Percentiles rank a stretch among this genome's conserved stretches.
Conservation (phyloP, 2,329 filamentous ascomycete species). For the Colletotrichum caudatum region DNA sequence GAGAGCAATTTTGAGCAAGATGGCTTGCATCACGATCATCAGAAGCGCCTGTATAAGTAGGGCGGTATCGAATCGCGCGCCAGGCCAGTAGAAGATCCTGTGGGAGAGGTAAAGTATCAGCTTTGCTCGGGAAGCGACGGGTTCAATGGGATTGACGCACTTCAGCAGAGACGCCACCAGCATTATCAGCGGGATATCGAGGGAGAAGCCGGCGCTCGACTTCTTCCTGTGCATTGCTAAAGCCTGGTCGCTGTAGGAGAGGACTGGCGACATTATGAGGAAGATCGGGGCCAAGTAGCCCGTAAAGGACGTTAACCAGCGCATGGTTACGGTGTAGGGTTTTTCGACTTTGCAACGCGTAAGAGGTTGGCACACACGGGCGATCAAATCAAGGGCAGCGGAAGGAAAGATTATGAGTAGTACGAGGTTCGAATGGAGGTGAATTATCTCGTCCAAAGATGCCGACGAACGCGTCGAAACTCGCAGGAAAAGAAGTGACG, state of each 20-base stretch:
- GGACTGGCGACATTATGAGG: constrained; percentile 71
- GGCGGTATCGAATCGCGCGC: constrained; percentile 72
- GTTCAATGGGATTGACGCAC: constrained; percentile 52
- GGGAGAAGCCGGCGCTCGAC: constrained; percentile 75
- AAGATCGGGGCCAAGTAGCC: constrained; percentile 72
- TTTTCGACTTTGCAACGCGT: constrained; percentile 4
- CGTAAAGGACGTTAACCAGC: constrained; percentile 52
- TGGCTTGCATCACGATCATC: constrained; percentile 73
- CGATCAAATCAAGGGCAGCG: not conserved
- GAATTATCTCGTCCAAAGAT: not conserved
- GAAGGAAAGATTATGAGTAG: not conserved
- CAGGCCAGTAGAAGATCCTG: constrained; percentile 78
- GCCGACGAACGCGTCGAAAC: constrained; percentile 32
- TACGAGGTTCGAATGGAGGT: not conserved
- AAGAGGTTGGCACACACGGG: not conserved
- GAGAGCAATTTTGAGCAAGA: constrained; percentile 75
- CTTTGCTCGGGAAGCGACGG: constrained; percentile 22
- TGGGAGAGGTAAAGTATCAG: constrained; percentile 22
- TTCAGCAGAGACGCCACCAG: constrained; percentile 75
- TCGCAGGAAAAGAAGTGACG: constrained; percentile 29
- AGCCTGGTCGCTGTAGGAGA: constrained; percentile 75
- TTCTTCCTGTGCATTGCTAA: constrained; percentile 73
- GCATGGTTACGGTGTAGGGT: constrained; percentile 20
- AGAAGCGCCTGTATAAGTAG: constrained; percentile 74
- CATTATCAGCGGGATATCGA: constrained; percentile 80